Percentiles rank a stretch among this genome's conserved stretches.
Conservation (phyloP, 164 flowering plant genomes). For the Tetrastigma voinierianum region DNA sequence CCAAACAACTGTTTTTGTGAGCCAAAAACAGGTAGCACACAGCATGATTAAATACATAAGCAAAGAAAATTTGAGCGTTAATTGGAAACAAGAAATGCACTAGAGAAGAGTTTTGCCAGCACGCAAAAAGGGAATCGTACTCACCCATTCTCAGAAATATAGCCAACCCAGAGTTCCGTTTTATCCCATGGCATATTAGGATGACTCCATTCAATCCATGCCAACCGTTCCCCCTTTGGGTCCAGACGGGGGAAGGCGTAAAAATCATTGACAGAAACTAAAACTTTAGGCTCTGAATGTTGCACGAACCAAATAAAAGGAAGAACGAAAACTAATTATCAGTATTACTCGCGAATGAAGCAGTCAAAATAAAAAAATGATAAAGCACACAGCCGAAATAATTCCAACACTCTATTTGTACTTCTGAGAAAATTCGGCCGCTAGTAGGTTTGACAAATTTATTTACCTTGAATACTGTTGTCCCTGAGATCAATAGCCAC, state of each 20-base stretch:
- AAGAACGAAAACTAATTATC: not conserved
- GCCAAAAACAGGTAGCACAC: no score
- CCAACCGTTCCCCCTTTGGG: slow-evolving; percentile 61
- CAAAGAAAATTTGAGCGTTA: no score
- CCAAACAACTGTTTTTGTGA: no score
- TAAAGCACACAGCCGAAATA: no score
- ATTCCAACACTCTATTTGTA: not conserved
- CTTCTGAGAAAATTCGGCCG: not conserved
- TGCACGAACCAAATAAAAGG: slow-evolving; percentile 3
- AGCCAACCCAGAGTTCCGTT: slow-evolving; percentile 94
- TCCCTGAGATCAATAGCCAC: slow-evolving; percentile 46
- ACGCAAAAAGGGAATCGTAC: slow-evolving; percentile 12
- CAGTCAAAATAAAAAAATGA: no score
- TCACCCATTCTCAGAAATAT: slow-evolving; percentile 79
- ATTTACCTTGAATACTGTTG: slow-evolving; percentile 55
- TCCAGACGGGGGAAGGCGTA: slow-evolving; percentile 94
- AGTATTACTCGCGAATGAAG: not conserved
- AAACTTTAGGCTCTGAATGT: slow-evolving; percentile 66
- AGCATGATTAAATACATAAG: no score
- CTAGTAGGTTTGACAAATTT: not conserved
- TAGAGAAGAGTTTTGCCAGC: no score
- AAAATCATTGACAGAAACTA: slow-evolving; percentile 87
- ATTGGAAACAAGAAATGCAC: not conserved
- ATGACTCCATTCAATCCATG: slow-evolving; percentile 96
- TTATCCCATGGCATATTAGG: slow-evolving; percentile 99